Base-by-base conservation (phyloP, 257 asterid genomes). In the Fraxinus excelsior region DNA sequence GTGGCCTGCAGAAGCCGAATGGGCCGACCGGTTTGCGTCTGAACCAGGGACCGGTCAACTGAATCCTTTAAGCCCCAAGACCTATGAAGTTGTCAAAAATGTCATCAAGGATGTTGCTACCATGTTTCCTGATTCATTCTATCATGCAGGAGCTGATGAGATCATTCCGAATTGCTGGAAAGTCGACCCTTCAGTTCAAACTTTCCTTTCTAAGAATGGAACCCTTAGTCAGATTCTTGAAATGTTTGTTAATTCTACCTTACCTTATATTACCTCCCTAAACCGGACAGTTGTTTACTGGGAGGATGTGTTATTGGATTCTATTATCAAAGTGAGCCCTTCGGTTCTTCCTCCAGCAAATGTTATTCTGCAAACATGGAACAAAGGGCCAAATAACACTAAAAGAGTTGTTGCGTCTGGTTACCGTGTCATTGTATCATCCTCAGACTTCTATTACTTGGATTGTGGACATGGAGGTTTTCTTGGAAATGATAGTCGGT, bases 31-130 rank as follows among this genome's bases (percentile, higher is more conserved):
- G 10, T 86, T 88, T 3, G 99, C 99, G 2, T 85, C 92, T 7
- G 98, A 96, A 81, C 99, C 99, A 0, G 97, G 97, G 67, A 85
- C 96, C 0, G 99, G 99, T 0, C 98, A 93, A 32, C 90, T 96
- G 75, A 96, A 96, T 37, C 99, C 98, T 73, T 84, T 93, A 73
- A 81, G 40, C 70, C 90, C 90, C 7, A 89, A 87, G 26, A 91
- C 99, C 79, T 91, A 93, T 60, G 62, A 87, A 76, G 93, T 96
- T 2, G 92, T 83, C 34, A 82, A 87, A 73, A 96, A 91, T 79
- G 87, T 90, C 14, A 67, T 88, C 72, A 83, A 44, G 19, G 97
- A 88, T 51, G 89, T 87, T 21, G 78, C 83, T 13, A 31, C 87
- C 28, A 85, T 91, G 91, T 96, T 93, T 29, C 98, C 99, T 1